phyloP scores from a whole-genome alignment of 2,329 filamentous ascomycete species.

The Aspergillus ochraceoroseus region DNA sequence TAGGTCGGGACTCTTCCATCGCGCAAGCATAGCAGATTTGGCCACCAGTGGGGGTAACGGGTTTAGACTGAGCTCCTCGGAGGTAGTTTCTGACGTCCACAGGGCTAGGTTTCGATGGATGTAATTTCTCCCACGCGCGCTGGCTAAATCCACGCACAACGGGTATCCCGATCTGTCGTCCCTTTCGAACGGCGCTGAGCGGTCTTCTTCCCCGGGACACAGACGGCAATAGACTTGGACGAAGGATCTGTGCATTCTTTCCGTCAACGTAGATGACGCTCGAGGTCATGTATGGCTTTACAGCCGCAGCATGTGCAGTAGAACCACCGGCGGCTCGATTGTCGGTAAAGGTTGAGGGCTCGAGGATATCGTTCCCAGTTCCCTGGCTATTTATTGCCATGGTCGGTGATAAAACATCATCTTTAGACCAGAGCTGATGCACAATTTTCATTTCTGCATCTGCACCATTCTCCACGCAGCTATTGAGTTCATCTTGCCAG shows the following conservation, averaged over 20 bases:
- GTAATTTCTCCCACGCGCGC: constrained; percentile 66
- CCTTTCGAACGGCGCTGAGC: constrained; percentile 77
- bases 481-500: constrained; percentile 85
- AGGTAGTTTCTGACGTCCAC: constrained; percentile 43
- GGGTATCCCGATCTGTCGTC: constrained; percentile 72
- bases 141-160: constrained; percentile 88
- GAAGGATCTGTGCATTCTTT: constrained; percentile 74
- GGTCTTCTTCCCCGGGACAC: constrained; percentile 77
- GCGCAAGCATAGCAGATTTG: constrained; percentile 53
- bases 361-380: constrained; percentile 5
- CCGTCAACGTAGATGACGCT: constrained; percentile 83
- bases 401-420: constrained; percentile 37
- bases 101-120: constrained; percentile 50
- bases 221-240: constrained; percentile 78
- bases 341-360: constrained; percentile 27
- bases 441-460: constrained; percentile 87
- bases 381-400: constrained; percentile 30
- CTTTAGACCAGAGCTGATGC: constrained; percentile 72
- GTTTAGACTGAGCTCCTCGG: constrained; percentile 37
- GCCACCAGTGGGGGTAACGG: constrained; percentile 23
- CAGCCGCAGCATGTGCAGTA: constrained; percentile 43
- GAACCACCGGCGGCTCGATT: constrained; percentile 42
- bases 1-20: constrained; percentile 58
- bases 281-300: constrained; percentile 63
- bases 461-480: constrained; percentile 83